Percentiles rank a stretch among this genome's conserved stretches.
Conservation (phyloP, 2,329 filamentous ascomycete genomes). For the Colletotrichum tropicicola region DNA sequence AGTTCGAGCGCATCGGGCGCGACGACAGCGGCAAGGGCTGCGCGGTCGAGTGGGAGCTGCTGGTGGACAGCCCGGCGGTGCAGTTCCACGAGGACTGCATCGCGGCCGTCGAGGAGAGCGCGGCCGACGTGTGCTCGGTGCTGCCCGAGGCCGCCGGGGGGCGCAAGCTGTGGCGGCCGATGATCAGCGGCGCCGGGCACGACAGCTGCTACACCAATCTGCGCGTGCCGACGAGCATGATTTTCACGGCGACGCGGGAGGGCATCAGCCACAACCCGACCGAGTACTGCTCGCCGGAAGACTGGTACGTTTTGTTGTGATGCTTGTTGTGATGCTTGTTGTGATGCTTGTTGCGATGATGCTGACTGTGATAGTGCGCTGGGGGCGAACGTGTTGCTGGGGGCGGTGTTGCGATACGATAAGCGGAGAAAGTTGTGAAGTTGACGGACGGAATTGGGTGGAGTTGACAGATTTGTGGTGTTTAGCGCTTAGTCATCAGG, state of each 20-base stretch:
- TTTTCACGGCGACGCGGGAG: slow-evolving; percentile 71
- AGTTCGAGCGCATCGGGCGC: slow-evolving; percentile 33
- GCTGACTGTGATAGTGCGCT: slow-evolving; percentile 21
- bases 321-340: too few relatives aligned
- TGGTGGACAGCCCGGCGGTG: slow-evolving; percentile 69
- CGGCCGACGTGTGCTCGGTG: slow-evolving; percentile 57
- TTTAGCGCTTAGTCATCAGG: too few relatives aligned
- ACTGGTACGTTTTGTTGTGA: slow-evolving; percentile 49
- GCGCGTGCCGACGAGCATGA: slow-evolving; percentile 70
- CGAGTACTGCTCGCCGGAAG: slow-evolving; percentile 68
- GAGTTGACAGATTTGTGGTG: too few relatives aligned
- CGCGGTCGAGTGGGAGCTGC: slow-evolving; percentile 66
- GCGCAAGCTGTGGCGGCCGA: slow-evolving; percentile 34
- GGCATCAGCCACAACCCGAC: slow-evolving; percentile 71
- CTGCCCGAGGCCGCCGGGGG: too few relatives aligned
- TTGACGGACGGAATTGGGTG: neutral
- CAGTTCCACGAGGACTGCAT: slow-evolving; percentile 76
- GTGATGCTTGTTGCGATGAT: slow-evolving; percentile 38
- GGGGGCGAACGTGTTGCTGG: slow-evolving; percentile 31
- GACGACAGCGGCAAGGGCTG: slow-evolving; percentile 38
- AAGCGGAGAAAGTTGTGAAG: neutral
- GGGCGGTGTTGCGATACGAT: slow-evolving; percentile 31
- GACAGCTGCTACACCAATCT: slow-evolving; percentile 67
- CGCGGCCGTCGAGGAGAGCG: slow-evolving; percentile 65
- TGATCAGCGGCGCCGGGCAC: slow-evolving; percentile 52